Evolutionary conservation across 495 filamentous ascomycete species (phyloP).

Genomic region (Clavariopsis aquatica): DNA sequence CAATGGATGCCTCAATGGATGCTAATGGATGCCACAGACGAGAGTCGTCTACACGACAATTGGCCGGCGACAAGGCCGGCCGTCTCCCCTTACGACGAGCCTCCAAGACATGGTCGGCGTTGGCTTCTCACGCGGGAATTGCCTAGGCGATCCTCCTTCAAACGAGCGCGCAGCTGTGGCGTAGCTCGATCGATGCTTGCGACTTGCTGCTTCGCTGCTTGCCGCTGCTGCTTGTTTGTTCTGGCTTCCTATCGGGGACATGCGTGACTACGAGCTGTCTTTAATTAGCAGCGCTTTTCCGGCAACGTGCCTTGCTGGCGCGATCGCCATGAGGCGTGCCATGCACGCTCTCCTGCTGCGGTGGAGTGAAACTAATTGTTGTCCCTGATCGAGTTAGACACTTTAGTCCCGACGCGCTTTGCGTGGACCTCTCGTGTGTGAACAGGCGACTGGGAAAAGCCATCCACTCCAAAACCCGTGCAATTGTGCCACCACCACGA

Average conservation of each 20-base stretch:
- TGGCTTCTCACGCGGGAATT: not conserved
- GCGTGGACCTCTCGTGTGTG: constrained; percentile 1
- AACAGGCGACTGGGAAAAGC: constrained; percentile 1
- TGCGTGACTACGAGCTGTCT: too few relatives aligned
- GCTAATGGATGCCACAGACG: too few relatives aligned
- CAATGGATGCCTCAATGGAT: too few relatives aligned
- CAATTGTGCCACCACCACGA: constrained; percentile 20
- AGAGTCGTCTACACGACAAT: not conserved
- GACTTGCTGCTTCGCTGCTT: not conserved
- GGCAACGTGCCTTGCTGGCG: too few relatives aligned
- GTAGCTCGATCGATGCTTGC: too few relatives aligned
- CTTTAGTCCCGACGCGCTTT: not conserved
- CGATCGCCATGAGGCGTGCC: not conserved
- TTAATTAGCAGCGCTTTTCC: too few relatives aligned
- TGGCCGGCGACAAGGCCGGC: not conserved
- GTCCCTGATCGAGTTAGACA: constrained; percentile 2
- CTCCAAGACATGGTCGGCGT: not conserved
- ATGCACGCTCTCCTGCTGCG: not conserved
- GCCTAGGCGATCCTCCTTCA: not conserved
- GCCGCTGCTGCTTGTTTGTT: constrained; percentile 2
- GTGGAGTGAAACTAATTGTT: not conserved
- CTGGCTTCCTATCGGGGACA: not conserved
- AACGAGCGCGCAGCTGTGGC: not conserved
- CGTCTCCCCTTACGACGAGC: not conserved
- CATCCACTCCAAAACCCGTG: constrained; percentile 9